Conservation (phyloP, 2,329 filamentous ascomycete genomes). For the Fonsecaea erecta region DNA sequence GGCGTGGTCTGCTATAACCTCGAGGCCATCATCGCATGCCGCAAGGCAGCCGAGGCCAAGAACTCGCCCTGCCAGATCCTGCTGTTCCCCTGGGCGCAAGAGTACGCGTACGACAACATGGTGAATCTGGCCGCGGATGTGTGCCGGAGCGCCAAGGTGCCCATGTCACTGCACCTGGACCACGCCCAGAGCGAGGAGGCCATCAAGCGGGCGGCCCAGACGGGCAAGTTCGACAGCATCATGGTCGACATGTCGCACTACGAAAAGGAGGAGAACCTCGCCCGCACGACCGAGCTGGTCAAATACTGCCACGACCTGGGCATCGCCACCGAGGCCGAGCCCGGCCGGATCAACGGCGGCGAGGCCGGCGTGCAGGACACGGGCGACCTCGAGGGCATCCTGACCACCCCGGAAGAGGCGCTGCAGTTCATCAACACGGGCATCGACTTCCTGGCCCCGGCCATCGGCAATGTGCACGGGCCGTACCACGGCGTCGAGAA, state of each 20-base stretch:
- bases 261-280: slow-evolving; percentile 71
- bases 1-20: slow-evolving; percentile 61
- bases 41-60: slow-evolving; percentile 70
- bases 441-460: slow-evolving; percentile 74
- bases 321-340: slow-evolving; percentile 73
- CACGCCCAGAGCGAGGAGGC: slow-evolving; percentile 68
- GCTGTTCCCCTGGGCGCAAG: slow-evolving; percentile 74
- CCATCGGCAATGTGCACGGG: slow-evolving; percentile 77
- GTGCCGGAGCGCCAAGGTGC: slow-evolving; percentile 61
- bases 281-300: slow-evolving; percentile 66
- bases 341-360: slow-evolving; percentile 71
- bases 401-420: slow-evolving; percentile 72
- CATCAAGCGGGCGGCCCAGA: slow-evolving; percentile 64
- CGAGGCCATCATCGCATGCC: slow-evolving; percentile 71
- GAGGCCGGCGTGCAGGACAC: slow-evolving; percentile 76
- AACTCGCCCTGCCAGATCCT: slow-evolving; percentile 71
- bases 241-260: slow-evolving; percentile 80
- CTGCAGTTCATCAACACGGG: slow-evolving; percentile 72
- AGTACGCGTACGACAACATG: slow-evolving; percentile 64
- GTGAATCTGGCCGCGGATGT: slow-evolving; percentile 62
- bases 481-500: slow-evolving; percentile 61
- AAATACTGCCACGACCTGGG: slow-evolving; percentile 66
- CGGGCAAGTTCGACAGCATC: slow-evolving; percentile 67
- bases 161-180: slow-evolving; percentile 68
- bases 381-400: slow-evolving; percentile 63